These are phyloP conservation scores for Vaucheria bursata DNA, from an alignment of 352 stramenopile species.

Conservation along the genomic window DNA sequence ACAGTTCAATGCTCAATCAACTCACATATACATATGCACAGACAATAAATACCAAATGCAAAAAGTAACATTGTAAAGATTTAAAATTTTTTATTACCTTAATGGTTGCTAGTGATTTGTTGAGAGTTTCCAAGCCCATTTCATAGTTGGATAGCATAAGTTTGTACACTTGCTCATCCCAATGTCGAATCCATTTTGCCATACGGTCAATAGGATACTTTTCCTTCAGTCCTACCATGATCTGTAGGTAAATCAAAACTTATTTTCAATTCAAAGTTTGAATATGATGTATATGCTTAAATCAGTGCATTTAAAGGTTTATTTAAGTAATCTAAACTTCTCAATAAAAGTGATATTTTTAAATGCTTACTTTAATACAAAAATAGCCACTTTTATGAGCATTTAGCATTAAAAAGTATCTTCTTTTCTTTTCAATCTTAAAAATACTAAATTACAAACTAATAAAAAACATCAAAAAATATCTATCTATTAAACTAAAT, in stretches of 20 bases:
- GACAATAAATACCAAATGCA: background rate
- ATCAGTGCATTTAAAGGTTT: too few relatives aligned
- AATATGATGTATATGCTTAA: too few relatives aligned
- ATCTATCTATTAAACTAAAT: too few relatives aligned
- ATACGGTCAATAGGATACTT: slow-evolving; percentile 70
- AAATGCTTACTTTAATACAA: too few relatives aligned
- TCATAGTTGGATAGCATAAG: slow-evolving; percentile 82
- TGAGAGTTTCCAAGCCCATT: slow-evolving; percentile 82
- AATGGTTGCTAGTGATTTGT: slow-evolving; percentile 79
- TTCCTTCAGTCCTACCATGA: slow-evolving; percentile 58
- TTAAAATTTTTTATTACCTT: slow-evolving; percentile 52
- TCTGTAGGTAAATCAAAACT: slow-evolving; percentile 52
- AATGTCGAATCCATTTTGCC: slow-evolving; percentile 78
- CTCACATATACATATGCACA: background rate
- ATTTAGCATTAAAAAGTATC: too few relatives aligned
- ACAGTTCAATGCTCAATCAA: background rate
- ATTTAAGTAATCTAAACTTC: too few relatives aligned
- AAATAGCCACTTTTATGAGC: too few relatives aligned
- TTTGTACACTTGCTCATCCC: slow-evolving; percentile 85
- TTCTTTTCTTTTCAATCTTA: too few relatives aligned
- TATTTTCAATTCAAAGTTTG: too few relatives aligned
- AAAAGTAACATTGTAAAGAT: background rate
- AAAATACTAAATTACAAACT: too few relatives aligned
- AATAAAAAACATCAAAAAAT: too few relatives aligned
- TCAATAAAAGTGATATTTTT: too few relatives aligned